A percentile compares a stretch with the other conserved stretches of the same genome.
phyloP scores from a whole-genome alignment of 768 basidiomycete species.

The Tremella fuciformis region DNA sequence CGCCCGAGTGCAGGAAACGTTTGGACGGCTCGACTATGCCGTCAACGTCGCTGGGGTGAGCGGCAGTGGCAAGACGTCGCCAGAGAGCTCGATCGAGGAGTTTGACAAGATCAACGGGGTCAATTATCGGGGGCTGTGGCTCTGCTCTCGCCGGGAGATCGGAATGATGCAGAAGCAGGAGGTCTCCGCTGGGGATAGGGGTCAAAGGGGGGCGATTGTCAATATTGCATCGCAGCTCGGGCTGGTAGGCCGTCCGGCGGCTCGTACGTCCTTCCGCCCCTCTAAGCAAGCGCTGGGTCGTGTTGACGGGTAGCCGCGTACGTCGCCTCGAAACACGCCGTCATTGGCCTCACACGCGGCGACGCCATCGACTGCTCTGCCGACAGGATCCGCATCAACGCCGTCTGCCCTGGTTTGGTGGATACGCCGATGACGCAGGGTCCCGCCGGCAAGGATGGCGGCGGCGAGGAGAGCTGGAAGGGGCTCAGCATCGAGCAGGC shows the following conservation, averaged over 20 bases:
- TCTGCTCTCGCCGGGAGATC: constrained; percentile 30
- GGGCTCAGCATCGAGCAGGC: constrained; percentile 17
- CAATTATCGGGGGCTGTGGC: constrained; percentile 36
- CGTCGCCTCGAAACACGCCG: constrained; percentile 32
- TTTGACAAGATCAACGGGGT: constrained; percentile 36
- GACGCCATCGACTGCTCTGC: constrained; percentile 33
- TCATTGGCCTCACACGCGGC: constrained; percentile 30
- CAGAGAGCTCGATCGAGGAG: constrained; percentile 26
- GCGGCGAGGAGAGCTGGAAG: constrained; percentile 1
- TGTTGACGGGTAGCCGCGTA: constrained; percentile 21
- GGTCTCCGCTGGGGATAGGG: constrained; percentile 13
- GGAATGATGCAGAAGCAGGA: constrained; percentile 33
- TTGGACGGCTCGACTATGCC: constrained; percentile 36
- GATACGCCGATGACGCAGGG: constrained; percentile 29
- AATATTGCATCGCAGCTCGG: constrained; percentile 41
- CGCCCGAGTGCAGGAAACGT: constrained; percentile 9
- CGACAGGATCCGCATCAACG: constrained; percentile 28
- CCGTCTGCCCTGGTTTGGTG: constrained; percentile 32
- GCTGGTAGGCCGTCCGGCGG: constrained; percentile 23
- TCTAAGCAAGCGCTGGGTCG: no score
- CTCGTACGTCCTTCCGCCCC: constrained; percentile 21
- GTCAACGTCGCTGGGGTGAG: constrained; percentile 32
- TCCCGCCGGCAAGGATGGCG: background rate
- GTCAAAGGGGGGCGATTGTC: constrained; percentile 33
- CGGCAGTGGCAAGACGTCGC: constrained; percentile 20